A percentile compares a stretch with the other conserved stretches of the same genome.
Conservation (phyloP, 1,284 basidiomycete genomes). For the Naganishia sp. region DNA sequence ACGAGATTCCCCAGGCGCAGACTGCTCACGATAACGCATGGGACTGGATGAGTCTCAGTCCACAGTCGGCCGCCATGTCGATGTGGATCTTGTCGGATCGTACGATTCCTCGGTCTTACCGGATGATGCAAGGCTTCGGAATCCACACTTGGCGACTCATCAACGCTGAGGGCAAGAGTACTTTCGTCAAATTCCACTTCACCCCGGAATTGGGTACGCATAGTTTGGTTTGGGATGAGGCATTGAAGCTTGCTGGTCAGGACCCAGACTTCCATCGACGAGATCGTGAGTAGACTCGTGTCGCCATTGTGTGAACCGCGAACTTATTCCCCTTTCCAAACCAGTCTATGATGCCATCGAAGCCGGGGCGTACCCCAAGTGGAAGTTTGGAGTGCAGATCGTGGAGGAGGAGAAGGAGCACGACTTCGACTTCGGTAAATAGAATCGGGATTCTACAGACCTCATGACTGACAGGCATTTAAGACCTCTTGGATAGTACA, state of each 20-base stretch:
- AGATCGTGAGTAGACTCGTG: conserved; percentile 54
- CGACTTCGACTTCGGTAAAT: conserved; percentile 62
- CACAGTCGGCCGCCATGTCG: conserved; percentile 67
- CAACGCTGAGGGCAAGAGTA: conserved; percentile 65
- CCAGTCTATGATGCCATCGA: conserved; percentile 69
- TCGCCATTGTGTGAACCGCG: not conserved
- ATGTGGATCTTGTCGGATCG: conserved; percentile 83
- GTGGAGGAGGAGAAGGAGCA: conserved; percentile 66
- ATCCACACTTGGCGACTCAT: conserved; percentile 77
- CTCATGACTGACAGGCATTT: not conserved
- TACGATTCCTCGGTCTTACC: conserved; percentile 69
- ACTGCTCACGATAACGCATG: conserved; percentile 71
- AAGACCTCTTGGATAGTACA: conserved; percentile 71
- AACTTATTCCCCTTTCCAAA: not conserved
- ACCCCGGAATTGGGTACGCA: conserved; percentile 72
- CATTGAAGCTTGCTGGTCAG: conserved; percentile 70
- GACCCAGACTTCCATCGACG: conserved; percentile 73
- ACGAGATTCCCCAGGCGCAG: conserved; percentile 61
- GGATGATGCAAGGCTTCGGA: conserved; percentile 84
- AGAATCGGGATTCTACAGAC: not conserved
- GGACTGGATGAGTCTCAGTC: conserved; percentile 65
- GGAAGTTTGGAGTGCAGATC: conserved; percentile 74
- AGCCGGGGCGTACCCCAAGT: conserved; percentile 67
- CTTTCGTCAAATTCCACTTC: conserved; percentile 85
- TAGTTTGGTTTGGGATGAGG: conserved; percentile 82